Conservation (phyloP, 495 filamentous ascomycete species). For the Glarea lozoyensis region DNA sequence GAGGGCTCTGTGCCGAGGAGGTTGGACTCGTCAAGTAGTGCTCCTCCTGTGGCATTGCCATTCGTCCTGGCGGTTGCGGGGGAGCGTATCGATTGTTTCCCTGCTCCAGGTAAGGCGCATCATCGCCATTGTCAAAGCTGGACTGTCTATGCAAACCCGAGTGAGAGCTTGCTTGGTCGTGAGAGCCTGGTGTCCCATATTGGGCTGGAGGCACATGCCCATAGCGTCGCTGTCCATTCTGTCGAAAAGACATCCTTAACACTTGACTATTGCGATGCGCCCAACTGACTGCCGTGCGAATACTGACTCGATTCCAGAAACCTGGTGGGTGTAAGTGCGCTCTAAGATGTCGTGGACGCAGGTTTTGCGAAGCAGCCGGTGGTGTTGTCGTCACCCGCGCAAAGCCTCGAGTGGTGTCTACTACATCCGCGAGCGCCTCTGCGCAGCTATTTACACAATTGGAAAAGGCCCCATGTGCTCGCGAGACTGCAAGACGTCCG, state of each 20-base stretch:
- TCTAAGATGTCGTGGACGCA: too few species aligned
- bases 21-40: constrained; percentile 35
- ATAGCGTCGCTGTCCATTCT: constrained; percentile 46
- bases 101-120: constrained; percentile 45
- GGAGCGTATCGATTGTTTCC: constrained; percentile 26
- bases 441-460: too few species aligned
- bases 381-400: too few species aligned
- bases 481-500: too few species aligned
- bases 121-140: constrained; percentile 77
- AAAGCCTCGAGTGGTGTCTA: too few species aligned
- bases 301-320: too few species aligned
- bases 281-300: too few species aligned
- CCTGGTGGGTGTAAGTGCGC: too few species aligned
- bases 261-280: too few species aligned
- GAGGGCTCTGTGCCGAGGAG: constrained; percentile 24
- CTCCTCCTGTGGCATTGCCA: constrained; percentile 31
- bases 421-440: too few species aligned
- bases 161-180: constrained; percentile 33
- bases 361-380: too few species aligned
- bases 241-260: constrained; percentile 48
- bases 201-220: constrained; percentile 49
- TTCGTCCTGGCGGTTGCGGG: constrained; percentile 13
- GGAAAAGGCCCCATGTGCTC: too few species aligned
- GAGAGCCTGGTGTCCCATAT: constrained; percentile 37
- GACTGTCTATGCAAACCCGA: constrained; percentile 43